phyloP scores from a whole-genome alignment of 805 yeast genomes.

The Dipodascus albidus region DNA sequence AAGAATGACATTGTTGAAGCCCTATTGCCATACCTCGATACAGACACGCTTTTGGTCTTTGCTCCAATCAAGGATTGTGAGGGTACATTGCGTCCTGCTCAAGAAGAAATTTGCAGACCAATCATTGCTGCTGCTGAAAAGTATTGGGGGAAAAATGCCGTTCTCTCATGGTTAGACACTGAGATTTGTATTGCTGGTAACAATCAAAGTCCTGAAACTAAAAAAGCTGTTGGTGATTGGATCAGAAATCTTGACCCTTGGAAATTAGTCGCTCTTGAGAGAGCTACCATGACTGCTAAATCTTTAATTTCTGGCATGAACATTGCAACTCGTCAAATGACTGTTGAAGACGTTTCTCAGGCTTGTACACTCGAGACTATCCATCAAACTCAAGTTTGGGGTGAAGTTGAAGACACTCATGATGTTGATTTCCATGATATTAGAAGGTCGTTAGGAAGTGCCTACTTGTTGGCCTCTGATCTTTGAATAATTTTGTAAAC shows the following conservation, averaged over 20 bases:
- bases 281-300: constrained; percentile 76
- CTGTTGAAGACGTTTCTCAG: constrained; percentile 61
- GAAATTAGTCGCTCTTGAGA: constrained; percentile 82
- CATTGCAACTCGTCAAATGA: constrained; percentile 33
- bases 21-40: constrained; percentile 76
- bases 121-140: constrained; percentile 56
- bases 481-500: background rate
- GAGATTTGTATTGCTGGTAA: constrained; percentile 79
- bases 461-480: constrained; percentile 43
- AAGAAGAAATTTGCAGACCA: constrained; percentile 67
- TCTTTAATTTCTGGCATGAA: constrained; percentile 76
- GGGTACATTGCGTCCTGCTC: constrained; percentile 70
- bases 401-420: constrained; percentile 97
- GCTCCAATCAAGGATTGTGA: constrained; percentile 74
- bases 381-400: constrained; percentile 86
- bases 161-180: constrained; percentile 58
- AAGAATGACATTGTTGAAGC: constrained; percentile 38
- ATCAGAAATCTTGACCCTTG: constrained; percentile 50
- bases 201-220: constrained; percentile 49
- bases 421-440: constrained; percentile 93
- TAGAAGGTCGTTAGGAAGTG: constrained; percentile 68
- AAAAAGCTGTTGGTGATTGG: constrained; percentile 53
- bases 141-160: constrained; percentile 33
- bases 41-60: constrained; percentile 84
- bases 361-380: constrained; percentile 73